Base-by-base conservation (phyloP, 257 asterid species). In the Primulina eburnea region DNA sequence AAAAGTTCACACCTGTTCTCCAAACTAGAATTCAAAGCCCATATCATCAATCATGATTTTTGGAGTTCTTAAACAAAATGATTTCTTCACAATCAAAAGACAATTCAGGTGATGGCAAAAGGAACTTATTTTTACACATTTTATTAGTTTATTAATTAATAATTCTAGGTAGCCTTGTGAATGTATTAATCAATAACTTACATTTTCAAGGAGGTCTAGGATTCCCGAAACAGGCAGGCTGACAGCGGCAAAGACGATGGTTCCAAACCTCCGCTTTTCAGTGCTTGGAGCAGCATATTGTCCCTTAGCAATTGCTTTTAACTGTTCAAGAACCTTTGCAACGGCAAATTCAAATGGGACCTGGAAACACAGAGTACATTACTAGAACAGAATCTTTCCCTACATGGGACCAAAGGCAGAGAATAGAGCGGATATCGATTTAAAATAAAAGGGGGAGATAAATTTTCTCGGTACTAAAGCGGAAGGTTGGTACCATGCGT, bases 211-310 rank as follows among this genome's bases (percentile, higher is more conserved):
- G 77, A 89, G 87, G 74, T 47, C 78, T 10, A 74, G 73, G 71
- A 93, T 79, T 63, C 88, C 96, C 55, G 91, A 40, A 74, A 83
- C 89, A 2, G 96, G 94, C 63, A 93, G 87, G 70, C 67, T 86
- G 73, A 93, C 84, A 52, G 97, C 97, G 56, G 96, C 99, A 75
- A 80, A 90, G 73, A 85, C 88, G 4, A 89, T 90, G 67, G 87
- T 60, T 21, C 90, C 95, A 58, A 87, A 78, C 63, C 76, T 86
- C 69, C 95, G 76, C 77, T 70, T 87, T 83, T 89, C 96, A 50
- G 76, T 74, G 67, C 77, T 75, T 18, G 95, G 96, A 20, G 90
- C 71, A 58, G 34, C 66, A 52, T 90, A 90, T 55, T 89, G 96
- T 30, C 96, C 97, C 81, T 85, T 86, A 0, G 95, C 96, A 66